Evolutionary conservation across 2,329 filamentous ascomycete genomes (phyloP), one percentile per base, ranked within the genome.

Genomic region (Hypoxylon sp.): DNA sequence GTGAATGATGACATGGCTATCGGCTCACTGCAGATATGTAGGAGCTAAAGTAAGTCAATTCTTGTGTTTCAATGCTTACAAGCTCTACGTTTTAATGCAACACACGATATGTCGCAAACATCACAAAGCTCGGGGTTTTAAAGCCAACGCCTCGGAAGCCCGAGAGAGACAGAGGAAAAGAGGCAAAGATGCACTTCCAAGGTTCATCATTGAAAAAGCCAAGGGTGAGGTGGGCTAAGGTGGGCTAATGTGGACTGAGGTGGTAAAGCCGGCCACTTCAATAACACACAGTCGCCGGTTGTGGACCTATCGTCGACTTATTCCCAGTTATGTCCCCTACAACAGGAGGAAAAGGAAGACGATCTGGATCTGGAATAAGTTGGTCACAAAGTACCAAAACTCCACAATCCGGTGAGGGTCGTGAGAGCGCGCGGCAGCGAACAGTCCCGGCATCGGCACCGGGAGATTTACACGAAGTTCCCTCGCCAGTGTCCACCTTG

Each of bases 1-100:
- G 48, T 65, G 62, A 53, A 41, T 41, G 48, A 48, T 70, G 65
- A 68, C 65, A 70, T 70, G 68, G 56, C 65, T 43, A 17, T 65
- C 68, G 68, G 68, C 62, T 70, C 59, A 52, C 61, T 70, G 68
- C 68, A 70, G 68, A 68, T 68, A 65, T 50, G 61, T 68, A 65
- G 61, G 65, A 68, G 55, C 41, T 67, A 65, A 65, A 51, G 45
- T 68, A 67, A 61, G 53, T 70, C 61, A 68, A 68, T 56, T 48
- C 38, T 43, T 55, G 34, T 68, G 61, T 68, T 53, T 67, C 67
- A 63, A 68, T 67, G 57, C 65, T 62, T 68, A 56, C 43, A 48
- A 52, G 36, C 25, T 64, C 21, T 60, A 60, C 23, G 32, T 49
- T 58, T 41, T 21, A 48, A 65, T 68, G 68, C 68, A 65, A 70